These are phyloP conservation scores for Nannizziopsis arthrosporioides DNA, from an alignment of 2,329 filamentous ascomycete genomes.

Conservation along the genomic window DNA sequence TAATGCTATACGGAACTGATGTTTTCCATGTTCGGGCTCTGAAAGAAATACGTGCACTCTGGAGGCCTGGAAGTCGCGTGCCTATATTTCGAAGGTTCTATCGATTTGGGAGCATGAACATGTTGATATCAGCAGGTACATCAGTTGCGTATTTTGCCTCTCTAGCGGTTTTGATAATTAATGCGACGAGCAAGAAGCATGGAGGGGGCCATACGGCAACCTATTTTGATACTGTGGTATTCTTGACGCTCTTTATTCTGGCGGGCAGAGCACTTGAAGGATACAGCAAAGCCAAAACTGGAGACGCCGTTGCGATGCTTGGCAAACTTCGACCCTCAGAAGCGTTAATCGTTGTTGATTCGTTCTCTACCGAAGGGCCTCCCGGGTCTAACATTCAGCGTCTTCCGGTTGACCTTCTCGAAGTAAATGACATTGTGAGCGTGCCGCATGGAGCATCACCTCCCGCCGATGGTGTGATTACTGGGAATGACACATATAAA, in stretches of 20 bases:
- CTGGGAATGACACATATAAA: constrained; percentile 44
- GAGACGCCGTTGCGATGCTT: constrained; percentile 70
- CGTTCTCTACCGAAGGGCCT: constrained; percentile 4
- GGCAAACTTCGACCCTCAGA: constrained; percentile 66
- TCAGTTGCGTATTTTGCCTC: constrained; percentile 79
- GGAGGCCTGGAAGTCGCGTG: constrained; percentile 62
- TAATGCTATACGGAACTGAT: constrained; percentile 79
- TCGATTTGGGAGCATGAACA: constrained; percentile 94
- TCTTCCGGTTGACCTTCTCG: constrained; percentile 56
- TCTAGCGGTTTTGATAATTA: constrained; percentile 61
- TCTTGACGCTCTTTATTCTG: constrained; percentile 78
- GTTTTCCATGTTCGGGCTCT: constrained; percentile 69
- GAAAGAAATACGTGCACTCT: constrained; percentile 67
- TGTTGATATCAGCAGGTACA: constrained; percentile 80
- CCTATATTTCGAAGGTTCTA: constrained; percentile 67
- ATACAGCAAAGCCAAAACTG: constrained; percentile 83
- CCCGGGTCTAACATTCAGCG: constrained; percentile 25
- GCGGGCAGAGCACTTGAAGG: constrained; percentile 52
- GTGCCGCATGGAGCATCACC: constrained; percentile 72
- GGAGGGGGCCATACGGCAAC: constrained; percentile 44
- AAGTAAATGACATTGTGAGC: constrained; percentile 61
- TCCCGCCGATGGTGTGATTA: constrained; percentile 63
- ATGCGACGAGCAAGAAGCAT: constrained; percentile 28
- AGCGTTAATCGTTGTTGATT: constrained; percentile 50
- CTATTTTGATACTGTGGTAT: constrained; percentile 90